Conservation (phyloP, 176 grass and related monocot genomes). For the Aegilops sharonensis region DNA sequence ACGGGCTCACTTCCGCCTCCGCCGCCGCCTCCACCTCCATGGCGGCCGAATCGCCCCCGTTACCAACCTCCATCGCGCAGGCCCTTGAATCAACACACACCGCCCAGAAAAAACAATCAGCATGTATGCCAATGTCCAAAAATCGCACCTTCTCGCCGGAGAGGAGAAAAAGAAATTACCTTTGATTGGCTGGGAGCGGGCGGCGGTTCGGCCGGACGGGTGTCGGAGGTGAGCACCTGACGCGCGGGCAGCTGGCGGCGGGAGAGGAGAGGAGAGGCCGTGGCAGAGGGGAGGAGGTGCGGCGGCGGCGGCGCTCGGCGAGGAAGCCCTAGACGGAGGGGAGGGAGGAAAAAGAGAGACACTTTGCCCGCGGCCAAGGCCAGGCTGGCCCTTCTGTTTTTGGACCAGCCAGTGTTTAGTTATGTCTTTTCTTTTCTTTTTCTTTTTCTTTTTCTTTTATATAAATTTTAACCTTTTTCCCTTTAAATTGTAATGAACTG, state of each 20-base stretch:
- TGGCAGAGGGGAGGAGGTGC: not conserved
- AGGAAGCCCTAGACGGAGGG: not conserved
- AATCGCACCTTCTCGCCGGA: not conserved
- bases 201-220: too few relatives aligned
- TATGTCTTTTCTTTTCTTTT: too few relatives aligned
- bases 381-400: too few relatives aligned
- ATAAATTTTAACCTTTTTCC: too few relatives aligned
- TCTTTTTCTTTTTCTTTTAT: too few relatives aligned
- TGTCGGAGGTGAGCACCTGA: too few relatives aligned
- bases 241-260: not conserved
- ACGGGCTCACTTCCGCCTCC: not conserved
- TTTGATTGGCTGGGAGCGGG: too few relatives aligned
- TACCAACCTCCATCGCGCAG: conserved; percentile 23
- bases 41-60: conserved; percentile 16
- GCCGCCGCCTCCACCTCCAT: conserved; percentile 33
- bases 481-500: too few relatives aligned
- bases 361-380: too few relatives aligned
- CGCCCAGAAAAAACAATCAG: not conserved
- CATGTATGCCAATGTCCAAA: not conserved
- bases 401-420: too few relatives aligned
- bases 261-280: not conserved
- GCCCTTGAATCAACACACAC: not conserved
- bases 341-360: not conserved
- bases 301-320: not conserved
- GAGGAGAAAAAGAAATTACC: too few relatives aligned